Conservation (phyloP, 441 rosid genomes). For the Pelargonium cotyledonis region DNA sequence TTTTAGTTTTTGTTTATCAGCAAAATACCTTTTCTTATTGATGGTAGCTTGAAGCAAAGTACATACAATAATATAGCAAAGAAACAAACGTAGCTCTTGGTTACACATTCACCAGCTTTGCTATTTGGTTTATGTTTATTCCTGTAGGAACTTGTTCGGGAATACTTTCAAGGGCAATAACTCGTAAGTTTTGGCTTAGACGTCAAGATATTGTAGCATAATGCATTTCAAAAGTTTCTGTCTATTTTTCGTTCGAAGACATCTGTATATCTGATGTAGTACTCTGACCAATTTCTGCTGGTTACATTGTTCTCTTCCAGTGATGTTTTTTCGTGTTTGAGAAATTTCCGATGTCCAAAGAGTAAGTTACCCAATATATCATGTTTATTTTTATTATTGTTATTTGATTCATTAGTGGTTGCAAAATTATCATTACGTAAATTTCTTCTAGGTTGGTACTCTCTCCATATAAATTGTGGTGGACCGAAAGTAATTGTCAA, state of each 20-base stretch:
- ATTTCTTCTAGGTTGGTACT: constrained; percentile 27
- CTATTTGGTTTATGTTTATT: background rate
- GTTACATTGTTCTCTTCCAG: constrained; percentile 19
- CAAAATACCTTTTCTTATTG: too few relatives aligned
- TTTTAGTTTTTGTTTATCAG: background rate
- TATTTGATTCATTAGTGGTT: too few relatives aligned
- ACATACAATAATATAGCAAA: too few relatives aligned
- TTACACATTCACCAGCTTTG: background rate
- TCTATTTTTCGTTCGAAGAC: background rate
- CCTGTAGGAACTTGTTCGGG: constrained; percentile 48
- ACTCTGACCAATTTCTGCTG: too few relatives aligned
- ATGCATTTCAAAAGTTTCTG: background rate
- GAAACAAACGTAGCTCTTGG: background rate
- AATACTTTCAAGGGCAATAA: constrained; percentile 32
- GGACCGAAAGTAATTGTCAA: constrained; percentile 19
- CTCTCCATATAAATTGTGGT: constrained; percentile 54
- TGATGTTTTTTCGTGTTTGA: constrained; percentile 33
- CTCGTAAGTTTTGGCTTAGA: constrained; percentile 25
- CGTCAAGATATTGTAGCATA: background rate
- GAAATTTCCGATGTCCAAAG: constrained; percentile 19
- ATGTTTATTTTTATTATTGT: too few relatives aligned
- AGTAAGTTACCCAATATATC: constrained; percentile 27
- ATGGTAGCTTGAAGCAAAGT: too few relatives aligned
- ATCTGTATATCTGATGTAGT: background rate
- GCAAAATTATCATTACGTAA: background rate